phyloP scores from a whole-genome alignment of 129 eudicot species.

The Glebionis coronaria region DNA sequence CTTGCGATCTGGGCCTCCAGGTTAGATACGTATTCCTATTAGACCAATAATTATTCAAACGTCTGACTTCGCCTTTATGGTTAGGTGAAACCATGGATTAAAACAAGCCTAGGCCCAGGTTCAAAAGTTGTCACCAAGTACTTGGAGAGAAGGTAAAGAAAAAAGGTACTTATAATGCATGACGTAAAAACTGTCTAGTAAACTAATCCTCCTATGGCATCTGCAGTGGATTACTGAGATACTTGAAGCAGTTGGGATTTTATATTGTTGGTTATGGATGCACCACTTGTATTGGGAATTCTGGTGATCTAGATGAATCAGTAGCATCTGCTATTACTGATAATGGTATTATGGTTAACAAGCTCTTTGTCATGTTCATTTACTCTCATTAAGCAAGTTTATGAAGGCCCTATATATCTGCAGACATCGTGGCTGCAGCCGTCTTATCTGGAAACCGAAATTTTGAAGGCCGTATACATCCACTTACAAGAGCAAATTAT shows the following conservation, averaged over 20 bases:
- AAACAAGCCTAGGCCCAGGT: conserved; percentile 30
- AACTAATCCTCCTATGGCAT: not conserved
- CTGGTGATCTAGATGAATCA: conserved; percentile 29
- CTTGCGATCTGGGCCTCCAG: conserved; percentile 22
- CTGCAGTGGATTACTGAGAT: conserved; percentile 20
- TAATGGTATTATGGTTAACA: conserved; percentile 12
- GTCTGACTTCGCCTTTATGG: not conserved
- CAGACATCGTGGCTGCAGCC: conserved; percentile 26
- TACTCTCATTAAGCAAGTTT: not conserved
- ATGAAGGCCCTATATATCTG: not conserved
- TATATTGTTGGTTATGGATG: conserved; percentile 31
- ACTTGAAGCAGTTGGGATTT: conserved; percentile 27
- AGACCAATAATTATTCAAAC: not conserved
- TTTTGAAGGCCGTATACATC: conserved; percentile 33
- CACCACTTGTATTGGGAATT: conserved; percentile 35
- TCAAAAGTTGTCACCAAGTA: conserved; percentile 29
- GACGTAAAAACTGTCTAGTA: not conserved
- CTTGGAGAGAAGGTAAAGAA: conserved; percentile 26
- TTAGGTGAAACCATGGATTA: conserved; percentile 34
- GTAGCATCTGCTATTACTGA: conserved; percentile 31
- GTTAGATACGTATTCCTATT: conserved; percentile 7
- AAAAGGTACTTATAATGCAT: not conserved
- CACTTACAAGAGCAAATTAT: conserved; percentile 29
- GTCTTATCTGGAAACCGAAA: conserved; percentile 32
- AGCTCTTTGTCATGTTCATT: not conserved